Percentiles rank a stretch among this genome's conserved stretches.
Conservation (phyloP, 192 early-diverging fungal genomes). For the Rhizophagus sp. region DNA sequence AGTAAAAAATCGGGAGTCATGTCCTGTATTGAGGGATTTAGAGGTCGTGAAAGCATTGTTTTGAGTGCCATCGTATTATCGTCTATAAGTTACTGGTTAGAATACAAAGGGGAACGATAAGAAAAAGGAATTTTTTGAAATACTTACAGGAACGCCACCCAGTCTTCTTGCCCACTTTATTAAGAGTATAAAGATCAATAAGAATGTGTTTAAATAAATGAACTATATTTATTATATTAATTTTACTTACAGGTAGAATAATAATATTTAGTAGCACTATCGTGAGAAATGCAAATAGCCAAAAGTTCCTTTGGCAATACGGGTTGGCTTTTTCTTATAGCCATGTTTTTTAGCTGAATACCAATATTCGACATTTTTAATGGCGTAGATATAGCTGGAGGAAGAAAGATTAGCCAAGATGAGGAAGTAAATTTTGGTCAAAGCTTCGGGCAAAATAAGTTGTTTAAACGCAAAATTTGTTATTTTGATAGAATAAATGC, state of each 20-base stretch:
- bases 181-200: not conserved
- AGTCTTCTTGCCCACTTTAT: slow-evolving; percentile 7
- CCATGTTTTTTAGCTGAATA: too few species aligned
- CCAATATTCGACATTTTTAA: too few species aligned
- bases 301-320: not conserved
- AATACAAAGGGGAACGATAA: not conserved
- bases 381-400: too few species aligned
- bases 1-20: slow-evolving; percentile 2
- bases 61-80: not conserved
- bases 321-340: too few species aligned
- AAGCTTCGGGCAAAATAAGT: too few species aligned
- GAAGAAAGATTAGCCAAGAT: too few species aligned
- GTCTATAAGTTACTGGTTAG: not conserved
- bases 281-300: not conserved
- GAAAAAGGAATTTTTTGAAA: not conserved
- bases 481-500: too few species aligned
- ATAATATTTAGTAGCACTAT: not conserved
- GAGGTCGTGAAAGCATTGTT: not conserved
- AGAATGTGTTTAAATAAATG: not conserved
- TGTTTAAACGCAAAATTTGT: too few species aligned
- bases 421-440: too few species aligned
- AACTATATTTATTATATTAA: too few species aligned
- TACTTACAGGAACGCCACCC: slow-evolving; percentile 25
- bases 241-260: slow-evolving; percentile 22
- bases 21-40: slow-evolving; percentile 4